Evolutionary conservation across 257 asterid genomes (phyloP).

Genomic region (Fraxinus americana): DNA sequence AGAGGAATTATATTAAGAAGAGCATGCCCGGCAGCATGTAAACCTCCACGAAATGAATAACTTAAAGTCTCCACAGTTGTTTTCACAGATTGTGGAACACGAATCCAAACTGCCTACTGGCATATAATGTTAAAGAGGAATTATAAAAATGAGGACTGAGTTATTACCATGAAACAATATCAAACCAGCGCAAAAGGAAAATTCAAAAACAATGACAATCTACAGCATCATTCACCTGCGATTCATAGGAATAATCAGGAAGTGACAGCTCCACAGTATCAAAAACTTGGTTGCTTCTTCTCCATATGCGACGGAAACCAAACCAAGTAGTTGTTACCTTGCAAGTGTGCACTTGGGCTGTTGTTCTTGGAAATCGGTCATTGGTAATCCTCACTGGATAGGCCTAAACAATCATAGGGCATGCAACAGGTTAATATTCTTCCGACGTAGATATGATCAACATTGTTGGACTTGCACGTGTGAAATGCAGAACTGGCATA

Average conservation of each 20-base stretch:
- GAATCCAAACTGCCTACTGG: conserved; percentile 93
- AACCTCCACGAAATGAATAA: conserved; percentile 79
- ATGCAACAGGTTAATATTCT: conserved; percentile 27
- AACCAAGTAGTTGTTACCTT: conserved; percentile 87
- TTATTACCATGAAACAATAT: neutral
- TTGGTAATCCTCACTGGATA: conserved; percentile 54
- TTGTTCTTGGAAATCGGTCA: conserved; percentile 49
- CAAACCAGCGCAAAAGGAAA: conserved; percentile 18
- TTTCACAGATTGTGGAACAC: conserved; percentile 79
- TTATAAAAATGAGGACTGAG: conserved; percentile 17
- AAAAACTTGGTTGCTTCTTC: conserved; percentile 73
- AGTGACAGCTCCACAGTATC: conserved; percentile 91
- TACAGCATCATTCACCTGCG: conserved; percentile 58
- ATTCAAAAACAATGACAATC: conserved; percentile 7
- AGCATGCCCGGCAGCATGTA: conserved; percentile 97
- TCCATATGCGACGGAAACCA: conserved; percentile 84
- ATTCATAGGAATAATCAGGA: conserved; percentile 81
- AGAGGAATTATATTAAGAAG: conserved; percentile 83
- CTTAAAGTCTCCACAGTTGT: conserved; percentile 51
- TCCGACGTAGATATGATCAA: conserved; percentile 2
- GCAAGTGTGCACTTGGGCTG: conserved; percentile 69
- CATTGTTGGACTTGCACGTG: conserved; percentile 23
- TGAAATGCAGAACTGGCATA: conserved; percentile 17
- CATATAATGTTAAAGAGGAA: conserved; percentile 25
- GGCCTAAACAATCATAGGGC: conserved; percentile 47